A percentile compares a stretch with the other conserved stretches of the same genome.
phyloP scores from a whole-genome alignment of 2,329 filamentous ascomycete species.

The Cordyceps tenuipes region DNA sequence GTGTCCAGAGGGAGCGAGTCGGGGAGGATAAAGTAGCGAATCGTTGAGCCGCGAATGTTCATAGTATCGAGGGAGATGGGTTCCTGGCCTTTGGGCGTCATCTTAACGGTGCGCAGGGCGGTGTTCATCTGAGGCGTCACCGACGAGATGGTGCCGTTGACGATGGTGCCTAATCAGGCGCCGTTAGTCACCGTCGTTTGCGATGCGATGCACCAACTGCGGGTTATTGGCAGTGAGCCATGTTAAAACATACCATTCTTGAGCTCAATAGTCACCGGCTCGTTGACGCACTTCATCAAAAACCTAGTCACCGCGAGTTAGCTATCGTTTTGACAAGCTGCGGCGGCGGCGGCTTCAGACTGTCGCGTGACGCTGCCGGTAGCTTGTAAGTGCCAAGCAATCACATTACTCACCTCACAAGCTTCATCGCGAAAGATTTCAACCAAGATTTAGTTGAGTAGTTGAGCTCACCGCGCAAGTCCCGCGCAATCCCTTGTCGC shows the following conservation, averaged over 20 bases:
- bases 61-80: constrained; percentile 86
- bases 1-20: constrained; percentile 94
- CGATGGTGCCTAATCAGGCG: constrained; percentile 64
- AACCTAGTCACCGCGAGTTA: constrained; percentile 54
- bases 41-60: constrained; percentile 92
- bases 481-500: constrained; percentile 10
- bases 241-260: constrained; percentile 71
- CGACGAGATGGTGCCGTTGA: constrained; percentile 93
- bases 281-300: constrained; percentile 98
- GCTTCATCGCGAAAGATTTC: constrained; percentile 66
- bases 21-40: constrained; percentile 93
- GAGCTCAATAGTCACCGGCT: constrained; percentile 95
- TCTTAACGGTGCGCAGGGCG: constrained; percentile 88
- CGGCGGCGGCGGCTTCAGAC: constrained; percentile 29
- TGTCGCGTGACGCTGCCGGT: constrained; percentile 20
- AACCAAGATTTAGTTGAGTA: background rate
- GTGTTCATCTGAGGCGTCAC: constrained; percentile 99
- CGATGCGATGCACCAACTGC: background rate
- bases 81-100: constrained; percentile 84
- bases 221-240: background rate
- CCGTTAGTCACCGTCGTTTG: background rate
- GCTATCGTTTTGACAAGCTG: constrained; percentile 9
- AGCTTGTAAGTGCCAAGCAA: background rate
- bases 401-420: constrained; percentile 67
- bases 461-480: background rate